phyloP scores from a whole-genome alignment of 768 basidiomycete genomes.

The Xanthoconium purpureum region DNA sequence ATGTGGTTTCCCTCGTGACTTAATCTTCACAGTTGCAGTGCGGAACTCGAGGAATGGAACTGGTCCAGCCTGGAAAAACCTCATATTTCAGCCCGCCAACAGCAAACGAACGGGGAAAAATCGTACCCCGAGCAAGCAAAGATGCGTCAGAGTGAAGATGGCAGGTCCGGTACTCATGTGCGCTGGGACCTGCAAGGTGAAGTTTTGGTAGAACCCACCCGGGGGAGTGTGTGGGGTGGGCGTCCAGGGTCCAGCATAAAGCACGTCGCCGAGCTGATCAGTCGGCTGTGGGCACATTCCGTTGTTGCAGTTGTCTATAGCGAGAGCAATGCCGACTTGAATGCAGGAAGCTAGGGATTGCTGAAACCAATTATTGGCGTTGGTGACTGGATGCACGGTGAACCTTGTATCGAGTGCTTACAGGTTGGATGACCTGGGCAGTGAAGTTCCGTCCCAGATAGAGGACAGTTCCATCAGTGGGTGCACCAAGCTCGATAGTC shows the following conservation, averaged over 20 bases:
- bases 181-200: slow-evolving; percentile 16
- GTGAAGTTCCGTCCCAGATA: slow-evolving; percentile 16
- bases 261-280: slow-evolving; percentile 21
- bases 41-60: slow-evolving; percentile 30
- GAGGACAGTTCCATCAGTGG: slow-evolving; percentile 20
- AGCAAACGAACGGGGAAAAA: background rate
- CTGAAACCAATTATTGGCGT: slow-evolving; percentile 3
- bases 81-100: background rate
- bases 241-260: slow-evolving; percentile 30
- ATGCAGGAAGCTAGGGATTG: slow-evolving; percentile 14
- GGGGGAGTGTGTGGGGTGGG: slow-evolving; percentile 17
- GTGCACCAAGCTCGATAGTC: slow-evolving; percentile 27
- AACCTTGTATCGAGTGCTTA: slow-evolving; percentile 3
- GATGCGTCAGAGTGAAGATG: slow-evolving; percentile 30
- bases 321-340: slow-evolving; percentile 33
- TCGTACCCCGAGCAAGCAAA: slow-evolving; percentile 31
- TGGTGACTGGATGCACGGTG: background rate
- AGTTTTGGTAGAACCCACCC: slow-evolving; percentile 30
- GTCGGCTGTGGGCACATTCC: slow-evolving; percentile 23
- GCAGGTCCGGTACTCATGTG: slow-evolving; percentile 18
- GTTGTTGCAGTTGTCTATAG: slow-evolving; percentile 18
- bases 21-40: slow-evolving; percentile 21
- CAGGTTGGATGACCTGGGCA: slow-evolving; percentile 21
- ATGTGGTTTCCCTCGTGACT: too few relatives aligned
- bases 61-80: slow-evolving; percentile 18